A percentile compares a stretch with the other conserved stretches of the same genome.
phyloP scores from a whole-genome alignment of 352 stramenopile species.

The Nothophytophthora sp. region DNA sequence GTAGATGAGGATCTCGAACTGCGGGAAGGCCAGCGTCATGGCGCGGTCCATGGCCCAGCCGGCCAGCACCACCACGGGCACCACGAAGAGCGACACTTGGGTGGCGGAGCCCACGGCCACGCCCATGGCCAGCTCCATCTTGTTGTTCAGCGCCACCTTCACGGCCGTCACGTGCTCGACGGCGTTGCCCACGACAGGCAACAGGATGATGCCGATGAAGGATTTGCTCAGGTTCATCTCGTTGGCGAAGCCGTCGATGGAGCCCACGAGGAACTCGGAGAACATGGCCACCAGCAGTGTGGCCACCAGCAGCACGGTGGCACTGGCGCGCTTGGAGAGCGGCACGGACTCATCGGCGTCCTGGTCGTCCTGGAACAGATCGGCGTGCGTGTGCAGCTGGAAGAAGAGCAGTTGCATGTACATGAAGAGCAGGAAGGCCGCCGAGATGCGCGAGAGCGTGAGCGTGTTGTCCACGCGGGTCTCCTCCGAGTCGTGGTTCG shows the following conservation, averaged over 20 bases:
- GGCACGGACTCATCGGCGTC: conserved; percentile 70
- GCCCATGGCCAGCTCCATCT: conserved; percentile 98
- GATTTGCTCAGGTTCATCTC: conserved; percentile 79
- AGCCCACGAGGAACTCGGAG: conserved; percentile 92
- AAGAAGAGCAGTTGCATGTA: conserved; percentile 97
- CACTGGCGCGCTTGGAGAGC: conserved; percentile 79
- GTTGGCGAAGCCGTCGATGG: conserved; percentile 76
- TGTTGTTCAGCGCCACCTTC: conserved; percentile 96
- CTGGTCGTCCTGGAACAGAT: conserved; percentile 89
- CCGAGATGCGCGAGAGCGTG: conserved; percentile 77
- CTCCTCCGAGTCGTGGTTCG: conserved; percentile 76
- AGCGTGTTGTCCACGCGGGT: conserved; percentile 66
- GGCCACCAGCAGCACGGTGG: conserved; percentile 77
- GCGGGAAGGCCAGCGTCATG: conserved; percentile 97
- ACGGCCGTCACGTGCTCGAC: conserved; percentile 98
- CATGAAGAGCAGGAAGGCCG: conserved; percentile 87
- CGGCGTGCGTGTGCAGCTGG: conserved; percentile 93
- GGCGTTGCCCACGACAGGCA: conserved; percentile 98
- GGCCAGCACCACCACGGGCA: conserved; percentile 94
- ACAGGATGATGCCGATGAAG: conserved; percentile 94
- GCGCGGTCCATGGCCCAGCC: conserved; percentile 93
- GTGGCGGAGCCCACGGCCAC: conserved; percentile 97
- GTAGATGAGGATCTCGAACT: conserved; percentile 97
- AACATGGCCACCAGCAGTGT: conserved; percentile 93
- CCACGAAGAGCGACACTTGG: conserved; percentile 97